These are phyloP conservation scores for Penicillium sp. DNA, from an alignment of 2,329 filamentous ascomycete species.

Conservation along the genomic window DNA sequence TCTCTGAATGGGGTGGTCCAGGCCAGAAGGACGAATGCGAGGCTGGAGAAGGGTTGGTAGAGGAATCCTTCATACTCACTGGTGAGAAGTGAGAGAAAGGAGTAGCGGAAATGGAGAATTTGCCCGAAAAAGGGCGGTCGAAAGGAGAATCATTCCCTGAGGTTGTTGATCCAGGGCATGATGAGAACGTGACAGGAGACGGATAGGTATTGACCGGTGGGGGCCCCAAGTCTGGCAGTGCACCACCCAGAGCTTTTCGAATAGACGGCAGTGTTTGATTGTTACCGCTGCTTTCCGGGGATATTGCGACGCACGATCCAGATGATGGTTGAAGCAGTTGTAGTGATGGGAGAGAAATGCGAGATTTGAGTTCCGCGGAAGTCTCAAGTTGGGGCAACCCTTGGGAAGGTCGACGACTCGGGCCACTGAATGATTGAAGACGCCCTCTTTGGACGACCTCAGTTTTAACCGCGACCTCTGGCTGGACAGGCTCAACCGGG, in stretches of 20 bases:
- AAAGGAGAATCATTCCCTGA: slow-evolving; percentile 28
- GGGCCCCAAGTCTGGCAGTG: slow-evolving; percentile 27
- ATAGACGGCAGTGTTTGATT: slow-evolving; percentile 43
- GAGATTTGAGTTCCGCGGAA: slow-evolving; percentile 28
- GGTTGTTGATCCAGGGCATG: slow-evolving; percentile 27
- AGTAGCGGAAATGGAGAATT: slow-evolving; percentile 32
- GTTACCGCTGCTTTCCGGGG: slow-evolving; percentile 30
- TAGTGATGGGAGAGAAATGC: slow-evolving; percentile 40
- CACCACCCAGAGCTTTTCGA: slow-evolving; percentile 35
- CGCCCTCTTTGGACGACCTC: neutral
- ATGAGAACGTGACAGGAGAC: slow-evolving; percentile 25
- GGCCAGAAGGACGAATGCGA: slow-evolving; percentile 32
- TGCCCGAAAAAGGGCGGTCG: slow-evolving; percentile 32
- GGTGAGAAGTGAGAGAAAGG: slow-evolving; percentile 41
- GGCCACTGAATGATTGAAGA: slow-evolving; percentile 6
- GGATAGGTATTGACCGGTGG: slow-evolving; percentile 23
- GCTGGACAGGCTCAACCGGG: neutral
- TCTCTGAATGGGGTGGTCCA: slow-evolving; percentile 27
- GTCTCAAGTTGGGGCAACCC: slow-evolving; percentile 22
- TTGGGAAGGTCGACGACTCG: slow-evolving; percentile 9
- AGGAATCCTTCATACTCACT: slow-evolving; percentile 37
- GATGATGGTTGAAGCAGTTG: slow-evolving; percentile 41
- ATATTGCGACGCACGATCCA: slow-evolving; percentile 30
- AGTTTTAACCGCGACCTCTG: neutral
- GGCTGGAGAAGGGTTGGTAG: slow-evolving; percentile 36